Evolutionary conservation across 495 filamentous ascomycete species (phyloP), one percentile per base, ranked within the genome.

Genomic region (Aspergillus homomorphus): DNA sequence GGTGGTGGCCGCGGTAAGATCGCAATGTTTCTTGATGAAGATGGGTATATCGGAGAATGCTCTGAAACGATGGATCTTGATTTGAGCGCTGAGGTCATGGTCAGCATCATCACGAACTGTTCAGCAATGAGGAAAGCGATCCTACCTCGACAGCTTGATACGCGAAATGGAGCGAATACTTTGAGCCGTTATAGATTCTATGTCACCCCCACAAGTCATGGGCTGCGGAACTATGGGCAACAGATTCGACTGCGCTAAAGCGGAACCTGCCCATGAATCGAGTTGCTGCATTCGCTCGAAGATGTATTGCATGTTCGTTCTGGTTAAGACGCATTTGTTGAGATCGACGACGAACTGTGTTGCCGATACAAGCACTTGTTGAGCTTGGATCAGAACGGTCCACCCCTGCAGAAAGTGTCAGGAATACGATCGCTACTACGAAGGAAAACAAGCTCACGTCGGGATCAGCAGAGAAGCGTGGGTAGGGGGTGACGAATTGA

Each of bases 1-100:
- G 24, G 75, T 66, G 7, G 71, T 69, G 19, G 71, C 69, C 18
- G 71, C 62, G 24, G 73, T 77, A 5, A 86, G 68, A 59, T 85
- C 83, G 62, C 82, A 86, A 46, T 85, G 82, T 54, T 77, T 80
- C 45, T 78, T 80, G 14, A 80, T 75, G 67, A 85, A 86, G 15
- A 86, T 75, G 9, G 83, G 82, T 1, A 83, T 77, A 57, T 86
- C 82, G 45, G 77, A 80, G 65, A 86, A 86, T 33, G 83, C 83
- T 62, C 77, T 72, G 60, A 83, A 85, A 16, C 82, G 81, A 51
- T 86, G 82, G 1, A 79, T 69, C 63, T 84, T 86, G 56, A 86
- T 85, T 66, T 83, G 75, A 24, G 83, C 81, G 72, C 83, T 86
- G 57, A 38, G 38, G 9, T 19, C 8, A n/a, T 18, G 46, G 64